A percentile compares a stretch with the other conserved stretches of the same genome.
These are phyloP conservation scores for Cutaneotrichosporon cavernicola DNA, from an alignment of 1,284 basidiomycete species.

Conservation along the genomic window DNA sequence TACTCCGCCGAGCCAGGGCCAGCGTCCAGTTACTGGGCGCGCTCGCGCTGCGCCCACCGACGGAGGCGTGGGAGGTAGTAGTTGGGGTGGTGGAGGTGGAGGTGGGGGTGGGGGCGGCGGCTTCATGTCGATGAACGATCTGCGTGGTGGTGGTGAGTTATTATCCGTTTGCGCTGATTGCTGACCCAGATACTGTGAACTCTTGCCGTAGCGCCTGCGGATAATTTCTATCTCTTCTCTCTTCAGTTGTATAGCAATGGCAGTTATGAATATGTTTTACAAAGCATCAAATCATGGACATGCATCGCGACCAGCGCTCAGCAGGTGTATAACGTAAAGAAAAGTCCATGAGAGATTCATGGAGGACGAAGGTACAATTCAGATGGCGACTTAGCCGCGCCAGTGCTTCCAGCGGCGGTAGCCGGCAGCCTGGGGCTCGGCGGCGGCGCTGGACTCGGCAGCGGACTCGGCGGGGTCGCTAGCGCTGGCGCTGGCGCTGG, in stretches of 20 bases:
- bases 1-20: slow-evolving; percentile 24
- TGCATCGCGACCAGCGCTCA: slow-evolving; percentile 14
- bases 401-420: slow-evolving; percentile 20
- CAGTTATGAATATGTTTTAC: slow-evolving; percentile 9
- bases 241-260: neutral
- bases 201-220: slow-evolving; percentile 44
- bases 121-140: slow-evolving; percentile 46
- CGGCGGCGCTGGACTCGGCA: neutral
- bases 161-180: neutral
- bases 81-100: slow-evolving; percentile 24
- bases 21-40: slow-evolving; percentile 1
- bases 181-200: slow-evolving; percentile 34
- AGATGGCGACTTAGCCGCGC: slow-evolving; percentile 15
- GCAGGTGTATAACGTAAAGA: slow-evolving; percentile 4
- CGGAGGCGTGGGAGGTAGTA: slow-evolving; percentile 21
- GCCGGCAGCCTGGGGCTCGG: slow-evolving; percentile 3
- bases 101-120: slow-evolving; percentile 27
- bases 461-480: neutral
- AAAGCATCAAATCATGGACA: slow-evolving; percentile 8
- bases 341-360: slow-evolving; percentile 3
- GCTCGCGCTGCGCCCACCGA: neutral
- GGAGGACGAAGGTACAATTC: neutral
- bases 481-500: too few species aligned
- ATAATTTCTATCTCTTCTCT: slow-evolving; percentile 14
- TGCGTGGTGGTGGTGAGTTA: slow-evolving; percentile 41